Base-by-base conservation (phyloP, 148 eudicot genomes). In the Dianthus caryophyllus region DNA sequence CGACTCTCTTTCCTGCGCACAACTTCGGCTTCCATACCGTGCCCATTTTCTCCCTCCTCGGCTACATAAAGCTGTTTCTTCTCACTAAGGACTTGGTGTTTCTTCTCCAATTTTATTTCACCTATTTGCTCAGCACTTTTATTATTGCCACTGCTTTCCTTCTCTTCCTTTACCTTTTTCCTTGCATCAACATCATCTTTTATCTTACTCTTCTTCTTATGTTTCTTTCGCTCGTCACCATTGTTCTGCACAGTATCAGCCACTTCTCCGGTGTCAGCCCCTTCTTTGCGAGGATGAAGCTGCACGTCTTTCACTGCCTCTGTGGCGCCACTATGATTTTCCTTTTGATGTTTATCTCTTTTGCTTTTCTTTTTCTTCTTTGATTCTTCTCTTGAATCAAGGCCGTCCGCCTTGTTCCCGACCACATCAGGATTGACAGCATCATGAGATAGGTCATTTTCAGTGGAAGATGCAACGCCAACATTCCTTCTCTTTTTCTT, bases 1-100 rank as follows among this genome's bases (percentile, higher is more conserved):
- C 58, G 76, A 79, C 21, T 66, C 62, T 49, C 63, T 64, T 64
- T 74, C 60, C 52, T 73, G 68, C 68, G 52, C 10, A 50, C 52
- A n/a, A 29, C 73, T 61, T 65, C 66, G 30, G 15, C 33, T 53
- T 64, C 72, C 24, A 43, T 9, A 43, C 64, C 58, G 67, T 33
- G 27, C 55, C 15, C 59, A 57, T 50, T 63, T 57, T 55, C 65
- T 47, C 21, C 61, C 21, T 22, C 63, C 33, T 54, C 58, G 10
- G 9, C 48, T 22, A 17, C 70, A 17, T 38, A 44, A 22, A 8
- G 56, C 43, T 15, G 54, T 48, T 58, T 65, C 71, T 62, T 74
- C 33, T 53, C 20, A 16, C 22, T 59, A 7, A 21, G 46, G 44
- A 53, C 69, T 55, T 63, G n/a, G 21, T 5, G 9, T 2, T 29